Evolutionary conservation across 169 alveolate genomes (phyloP).

Genomic region (Cryptosporidium muris): DNA sequence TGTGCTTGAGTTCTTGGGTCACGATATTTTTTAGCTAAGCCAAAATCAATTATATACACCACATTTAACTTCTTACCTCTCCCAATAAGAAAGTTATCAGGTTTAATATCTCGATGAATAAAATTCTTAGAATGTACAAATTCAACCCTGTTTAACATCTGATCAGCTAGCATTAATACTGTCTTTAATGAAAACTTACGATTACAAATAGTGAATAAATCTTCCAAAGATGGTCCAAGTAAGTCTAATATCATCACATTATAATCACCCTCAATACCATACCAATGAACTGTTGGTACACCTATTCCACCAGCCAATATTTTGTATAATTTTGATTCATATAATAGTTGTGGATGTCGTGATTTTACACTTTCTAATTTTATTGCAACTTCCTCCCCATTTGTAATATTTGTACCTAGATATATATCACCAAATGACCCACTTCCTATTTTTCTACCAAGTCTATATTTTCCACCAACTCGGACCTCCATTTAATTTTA

Average conservation of each 20-base stretch:
- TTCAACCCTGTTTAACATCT: conserved; percentile 93
- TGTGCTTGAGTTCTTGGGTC: conserved; percentile 96
- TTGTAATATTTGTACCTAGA: conserved; percentile 91
- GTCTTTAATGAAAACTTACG: conserved; percentile 94
- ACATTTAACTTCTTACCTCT: conserved; percentile 86
- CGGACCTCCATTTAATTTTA: conserved; percentile 89
- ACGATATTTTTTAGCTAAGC: conserved; percentile 95
- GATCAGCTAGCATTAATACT: conserved; percentile 94
- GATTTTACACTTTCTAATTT: conserved; percentile 93
- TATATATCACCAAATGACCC: conserved; percentile 99
- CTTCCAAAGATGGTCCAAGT: conserved; percentile 97
- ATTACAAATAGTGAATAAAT: conserved; percentile 93
- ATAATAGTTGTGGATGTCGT: conserved; percentile 94
- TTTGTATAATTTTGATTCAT: conserved; percentile 95
- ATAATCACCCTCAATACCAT: conserved; percentile 98
- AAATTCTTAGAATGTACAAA: conserved; percentile 93
- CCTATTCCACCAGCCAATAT: conserved; percentile 94
- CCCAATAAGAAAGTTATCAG: conserved; percentile 96
- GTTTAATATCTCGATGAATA: conserved; percentile 97
- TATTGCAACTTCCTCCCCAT: conserved; percentile 94
- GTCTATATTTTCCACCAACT: conserved; percentile 95
- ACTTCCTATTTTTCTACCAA: conserved; percentile 97
- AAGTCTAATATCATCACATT: conserved; percentile 95
- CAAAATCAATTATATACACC: conserved; percentile 94
- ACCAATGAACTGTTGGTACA: conserved; percentile 97